Evolutionary conservation across 106 monocot genomes (phyloP).

Genomic region (Dendrobium catenatum): DNA sequence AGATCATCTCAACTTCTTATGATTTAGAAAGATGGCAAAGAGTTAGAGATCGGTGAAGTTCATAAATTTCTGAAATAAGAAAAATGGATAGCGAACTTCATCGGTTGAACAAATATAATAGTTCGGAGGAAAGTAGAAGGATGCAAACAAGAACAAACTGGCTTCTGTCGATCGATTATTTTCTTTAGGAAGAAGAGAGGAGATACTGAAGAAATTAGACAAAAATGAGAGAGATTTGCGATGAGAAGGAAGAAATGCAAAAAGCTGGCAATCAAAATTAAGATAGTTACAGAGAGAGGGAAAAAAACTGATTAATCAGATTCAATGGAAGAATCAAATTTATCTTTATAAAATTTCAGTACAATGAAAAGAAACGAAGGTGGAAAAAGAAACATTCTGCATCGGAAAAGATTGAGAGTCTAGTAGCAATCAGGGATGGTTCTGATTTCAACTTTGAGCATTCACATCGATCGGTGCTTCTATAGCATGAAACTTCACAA

Average conservation of each 20-base stretch:
- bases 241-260: not conserved
- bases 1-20: not conserved
- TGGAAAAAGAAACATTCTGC: not conserved
- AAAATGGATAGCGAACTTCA: too few relatives aligned
- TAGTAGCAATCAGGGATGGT: not conserved
- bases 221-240: not conserved
- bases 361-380: not conserved
- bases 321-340: not conserved
- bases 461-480: too few relatives aligned
- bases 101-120: not conserved
- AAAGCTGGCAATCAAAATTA: too few relatives aligned
- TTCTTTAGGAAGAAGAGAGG: not conserved
- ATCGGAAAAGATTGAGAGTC: not conserved
- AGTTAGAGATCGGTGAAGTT: not conserved
- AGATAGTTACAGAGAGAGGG: too few relatives aligned
- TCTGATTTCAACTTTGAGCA: not conserved
- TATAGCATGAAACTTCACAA: not conserved
- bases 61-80: not conserved
- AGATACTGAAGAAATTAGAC: not conserved
- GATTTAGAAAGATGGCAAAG: not conserved
- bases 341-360: not conserved
- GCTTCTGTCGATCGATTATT: not conserved
- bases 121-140: not conserved
- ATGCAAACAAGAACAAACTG: not conserved
- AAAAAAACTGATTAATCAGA: not conserved